Conservation (phyloP, 306 rosid genomes). For the Bauhinia variegata region DNA sequence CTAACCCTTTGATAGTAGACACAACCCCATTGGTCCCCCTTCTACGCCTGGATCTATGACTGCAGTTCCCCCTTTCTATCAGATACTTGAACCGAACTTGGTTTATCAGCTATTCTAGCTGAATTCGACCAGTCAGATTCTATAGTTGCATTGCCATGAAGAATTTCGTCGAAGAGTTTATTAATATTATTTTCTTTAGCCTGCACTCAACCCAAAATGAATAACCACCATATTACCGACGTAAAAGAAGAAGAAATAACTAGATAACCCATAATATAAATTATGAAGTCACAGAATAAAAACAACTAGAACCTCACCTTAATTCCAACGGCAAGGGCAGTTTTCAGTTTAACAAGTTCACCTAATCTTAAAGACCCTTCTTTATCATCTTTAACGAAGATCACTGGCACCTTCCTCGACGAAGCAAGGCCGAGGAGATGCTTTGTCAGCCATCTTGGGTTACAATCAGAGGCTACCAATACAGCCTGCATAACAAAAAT, state of each 20-base stretch:
- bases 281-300: neutral
- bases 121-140: slow-evolving; percentile 13
- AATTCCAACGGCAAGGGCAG: no score
- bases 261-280: no score
- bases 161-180: slow-evolving; percentile 50
- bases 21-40: no score
- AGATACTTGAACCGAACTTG: no score
- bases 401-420: slow-evolving; percentile 68
- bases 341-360: slow-evolving; percentile 69
- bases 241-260: no score
- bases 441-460: slow-evolving; percentile 76
- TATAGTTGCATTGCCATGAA: slow-evolving; percentile 19
- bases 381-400: slow-evolving; percentile 64
- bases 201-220: slow-evolving; percentile 42
- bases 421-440: slow-evolving; percentile 73
- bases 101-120: no score
- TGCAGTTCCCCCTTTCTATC: neutral
- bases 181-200: slow-evolving; percentile 59
- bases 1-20: no score
- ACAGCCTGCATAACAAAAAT: slow-evolving; percentile 56
- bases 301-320: slow-evolving; percentile 51
- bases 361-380: slow-evolving; percentile 78
- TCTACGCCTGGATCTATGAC: neutral
- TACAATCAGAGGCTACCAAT: slow-evolving; percentile 71
- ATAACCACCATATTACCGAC: no score